Evolutionary conservation across 1,284 basidiomycete genomes (phyloP).

Genomic region (Neotropicomus parvogracilis): DNA sequence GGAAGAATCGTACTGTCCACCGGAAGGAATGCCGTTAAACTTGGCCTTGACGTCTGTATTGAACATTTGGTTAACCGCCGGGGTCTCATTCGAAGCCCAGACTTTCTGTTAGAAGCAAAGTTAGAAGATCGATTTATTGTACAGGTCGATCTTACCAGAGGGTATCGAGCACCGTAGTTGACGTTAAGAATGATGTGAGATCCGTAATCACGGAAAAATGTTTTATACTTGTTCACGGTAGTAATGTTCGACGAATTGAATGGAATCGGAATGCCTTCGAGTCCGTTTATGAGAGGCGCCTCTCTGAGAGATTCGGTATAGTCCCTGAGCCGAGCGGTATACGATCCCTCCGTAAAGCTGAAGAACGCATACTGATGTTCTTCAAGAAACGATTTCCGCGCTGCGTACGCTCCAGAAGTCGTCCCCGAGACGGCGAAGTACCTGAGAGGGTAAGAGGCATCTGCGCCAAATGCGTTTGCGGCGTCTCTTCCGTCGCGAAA

Average conservation of each 20-base stretch:
- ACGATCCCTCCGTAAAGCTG: neutral
- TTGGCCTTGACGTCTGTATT: conserved; percentile 9
- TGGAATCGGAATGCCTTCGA: neutral
- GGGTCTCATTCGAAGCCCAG: conserved; percentile 6
- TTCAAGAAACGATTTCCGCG: conserved; percentile 3
- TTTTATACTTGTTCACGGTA: neutral
- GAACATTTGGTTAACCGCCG: neutral
- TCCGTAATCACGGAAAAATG: conserved; percentile 1
- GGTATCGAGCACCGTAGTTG: conserved; percentile 6
- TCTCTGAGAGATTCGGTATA: neutral
- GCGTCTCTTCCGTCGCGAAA: neutral
- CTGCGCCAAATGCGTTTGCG: neutral
- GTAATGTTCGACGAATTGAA: neutral
- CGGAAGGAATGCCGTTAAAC: conserved; percentile 8
- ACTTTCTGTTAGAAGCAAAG: neutral
- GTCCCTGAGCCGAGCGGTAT: neutral
- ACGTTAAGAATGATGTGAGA: neutral
- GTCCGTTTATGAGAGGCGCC: neutral
- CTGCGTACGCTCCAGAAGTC: neutral
- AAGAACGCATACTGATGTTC: conserved; percentile 4
- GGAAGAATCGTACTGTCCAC: neutral
- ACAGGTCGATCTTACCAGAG: neutral
- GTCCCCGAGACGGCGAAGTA: conserved; percentile 5
- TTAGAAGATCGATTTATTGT: neutral
- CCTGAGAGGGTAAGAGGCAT: neutral